Evolutionary conservation across 1,139 yeast species (phyloP).

Genomic region (Suhomyces atakaporum): DNA sequence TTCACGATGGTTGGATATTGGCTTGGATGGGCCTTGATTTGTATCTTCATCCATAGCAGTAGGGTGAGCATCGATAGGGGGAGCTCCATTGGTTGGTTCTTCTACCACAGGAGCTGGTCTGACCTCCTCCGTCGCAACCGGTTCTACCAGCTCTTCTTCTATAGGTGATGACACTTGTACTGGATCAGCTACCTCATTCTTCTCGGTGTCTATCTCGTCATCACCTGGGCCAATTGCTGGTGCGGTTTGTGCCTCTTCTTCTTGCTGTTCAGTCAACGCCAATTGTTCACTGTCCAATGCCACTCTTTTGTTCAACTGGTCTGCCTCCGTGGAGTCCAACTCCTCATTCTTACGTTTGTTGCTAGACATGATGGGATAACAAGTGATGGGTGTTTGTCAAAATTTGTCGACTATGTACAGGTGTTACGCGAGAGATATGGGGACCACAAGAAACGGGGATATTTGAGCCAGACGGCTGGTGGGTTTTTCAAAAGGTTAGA

Average conservation of each 20-base stretch:
- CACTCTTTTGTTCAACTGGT: conserved; percentile 56
- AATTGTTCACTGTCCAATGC: conserved; percentile 65
- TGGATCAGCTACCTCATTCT: not conserved
- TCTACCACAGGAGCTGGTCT: not conserved
- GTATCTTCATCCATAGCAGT: conserved; percentile 9
- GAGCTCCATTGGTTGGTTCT: conserved; percentile 1
- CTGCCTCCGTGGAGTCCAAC: conserved; percentile 26
- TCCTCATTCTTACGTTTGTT: conserved; percentile 70
- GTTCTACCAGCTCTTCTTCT: not conserved
- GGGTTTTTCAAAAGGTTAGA: too few species aligned
- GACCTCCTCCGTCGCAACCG: not conserved
- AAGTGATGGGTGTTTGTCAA: conserved; percentile 5
- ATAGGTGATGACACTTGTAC: not conserved
- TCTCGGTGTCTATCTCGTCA: conserved; percentile 9
- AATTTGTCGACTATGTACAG: conserved; percentile 8
- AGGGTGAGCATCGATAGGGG: not conserved
- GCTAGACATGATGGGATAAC: conserved; percentile 29
- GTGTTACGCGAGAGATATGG: not conserved
- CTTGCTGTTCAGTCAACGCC: conserved; percentile 33
- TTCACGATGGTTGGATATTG: conserved; percentile 35
- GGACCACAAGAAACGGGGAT: not conserved
- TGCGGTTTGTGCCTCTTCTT: conserved; percentile 47
- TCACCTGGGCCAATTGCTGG: conserved; percentile 31
- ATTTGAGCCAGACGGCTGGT: not conserved
- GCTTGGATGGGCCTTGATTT: conserved; percentile 16